Evolutionary conservation across 108 stramenopile species (phyloP).

Genomic region (Hondaea fermentalgiana): DNA sequence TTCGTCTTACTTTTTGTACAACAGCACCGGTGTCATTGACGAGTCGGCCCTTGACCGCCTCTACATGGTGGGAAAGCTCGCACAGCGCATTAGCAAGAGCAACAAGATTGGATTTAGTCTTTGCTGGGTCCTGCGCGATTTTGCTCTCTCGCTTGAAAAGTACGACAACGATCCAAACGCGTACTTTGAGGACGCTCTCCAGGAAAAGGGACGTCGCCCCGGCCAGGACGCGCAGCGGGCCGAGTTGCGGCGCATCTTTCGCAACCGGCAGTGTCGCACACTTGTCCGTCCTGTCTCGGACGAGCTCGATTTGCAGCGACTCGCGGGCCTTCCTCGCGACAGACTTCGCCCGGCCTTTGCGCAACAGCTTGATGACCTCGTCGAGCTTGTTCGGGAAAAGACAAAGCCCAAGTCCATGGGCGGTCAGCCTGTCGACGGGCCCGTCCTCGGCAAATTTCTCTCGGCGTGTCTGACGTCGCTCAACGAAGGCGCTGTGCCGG

Average conservation of each 20-base stretch:
- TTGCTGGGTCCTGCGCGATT: constrained; percentile 29
- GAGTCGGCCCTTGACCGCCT: constrained; percentile 20
- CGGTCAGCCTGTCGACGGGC: constrained; percentile 13
- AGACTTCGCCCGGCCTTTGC: constrained; percentile 22
- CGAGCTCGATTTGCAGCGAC: neutral
- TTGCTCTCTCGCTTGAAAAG: neutral
- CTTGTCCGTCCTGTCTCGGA: constrained; percentile 28
- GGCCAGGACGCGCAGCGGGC: neutral
- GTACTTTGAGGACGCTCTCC: constrained; percentile 24
- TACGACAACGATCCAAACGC: neutral
- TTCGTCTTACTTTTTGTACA: constrained; percentile 26
- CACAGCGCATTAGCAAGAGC: constrained; percentile 20
- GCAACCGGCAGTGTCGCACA: constrained; percentile 23
- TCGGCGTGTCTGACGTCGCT: constrained; percentile 3
- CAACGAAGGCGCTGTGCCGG: constrained; percentile 17
- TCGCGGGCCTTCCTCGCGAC: neutral
- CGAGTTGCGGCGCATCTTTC: neutral
- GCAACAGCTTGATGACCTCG: neutral
- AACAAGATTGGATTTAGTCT: constrained; percentile 18
- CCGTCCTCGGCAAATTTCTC: constrained; percentile 25
- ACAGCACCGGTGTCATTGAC: constrained; percentile 28
- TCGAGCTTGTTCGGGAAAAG: neutral
- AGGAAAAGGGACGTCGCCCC: neutral
- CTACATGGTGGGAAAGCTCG: constrained; percentile 24
- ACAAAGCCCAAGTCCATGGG: constrained; percentile 9